phyloP scores from a whole-genome alignment of 129 eudicot genomes.

The Dittrichia graveolens region DNA sequence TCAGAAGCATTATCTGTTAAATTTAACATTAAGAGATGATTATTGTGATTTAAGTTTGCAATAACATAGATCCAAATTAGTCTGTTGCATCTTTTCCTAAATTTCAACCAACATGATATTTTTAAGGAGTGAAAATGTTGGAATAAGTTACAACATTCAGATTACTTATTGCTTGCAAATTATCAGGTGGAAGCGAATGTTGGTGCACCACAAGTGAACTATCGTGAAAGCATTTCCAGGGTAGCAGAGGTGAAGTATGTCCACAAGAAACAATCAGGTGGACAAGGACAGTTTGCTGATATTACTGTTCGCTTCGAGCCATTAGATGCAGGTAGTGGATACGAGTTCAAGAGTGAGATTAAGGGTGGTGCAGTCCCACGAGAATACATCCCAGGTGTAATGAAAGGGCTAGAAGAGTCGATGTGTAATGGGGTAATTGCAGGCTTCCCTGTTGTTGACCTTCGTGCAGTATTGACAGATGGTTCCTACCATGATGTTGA shows the following conservation, averaged over 20 bases:
- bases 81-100: not conserved
- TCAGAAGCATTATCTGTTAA: not conserved
- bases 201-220: constrained; percentile 98
- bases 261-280: constrained; percentile 98
- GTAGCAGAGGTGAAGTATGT: constrained; percentile 72
- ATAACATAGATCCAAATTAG: not conserved
- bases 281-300: constrained; percentile 93
- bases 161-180: not conserved
- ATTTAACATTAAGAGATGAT: not conserved
- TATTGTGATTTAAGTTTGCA: not conserved
- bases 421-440: constrained; percentile 87
- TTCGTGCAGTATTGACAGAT: constrained; percentile 82
- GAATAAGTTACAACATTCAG: constrained; percentile 7
- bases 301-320: constrained; percentile 83
- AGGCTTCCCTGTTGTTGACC: constrained; percentile 92
- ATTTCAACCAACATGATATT: not conserved
- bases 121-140: not conserved
- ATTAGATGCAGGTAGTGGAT: constrained; percentile 81
- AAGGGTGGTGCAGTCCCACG: constrained; percentile 96
- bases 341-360: constrained; percentile 91
- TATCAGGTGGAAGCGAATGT: constrained; percentile 89
- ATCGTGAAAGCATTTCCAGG: constrained; percentile 87
- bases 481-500: constrained; percentile 97
- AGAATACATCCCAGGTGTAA: constrained; percentile 90
- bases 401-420: constrained; percentile 91